Conservation (phyloP, 805 yeast species). For the Ogataea methylovora region DNA sequence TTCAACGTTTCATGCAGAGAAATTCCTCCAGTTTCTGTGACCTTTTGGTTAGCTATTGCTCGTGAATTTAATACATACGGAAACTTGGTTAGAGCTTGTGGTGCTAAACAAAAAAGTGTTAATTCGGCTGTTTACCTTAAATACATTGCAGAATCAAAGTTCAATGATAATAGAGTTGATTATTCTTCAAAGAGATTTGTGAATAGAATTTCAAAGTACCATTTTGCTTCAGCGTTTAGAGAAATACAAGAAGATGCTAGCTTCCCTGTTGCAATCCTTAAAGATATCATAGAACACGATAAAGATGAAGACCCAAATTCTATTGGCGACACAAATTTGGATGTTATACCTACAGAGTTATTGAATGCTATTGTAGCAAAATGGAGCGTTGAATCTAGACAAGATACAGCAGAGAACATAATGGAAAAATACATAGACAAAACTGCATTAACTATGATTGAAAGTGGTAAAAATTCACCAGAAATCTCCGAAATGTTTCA, state of each 20-base stretch:
- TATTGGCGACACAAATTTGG: conserved; percentile 2
- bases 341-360: conserved; percentile 8
- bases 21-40: no score
- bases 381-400: conserved; percentile 69
- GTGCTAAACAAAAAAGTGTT: conserved; percentile 41
- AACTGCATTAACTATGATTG: conserved; percentile 21
- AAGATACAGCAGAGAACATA: conserved; percentile 55
- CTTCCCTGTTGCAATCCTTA: conserved; percentile 50
- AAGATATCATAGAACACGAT: conserved; percentile 20
- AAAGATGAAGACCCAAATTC: conserved; percentile 1
- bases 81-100: conserved; percentile 28
- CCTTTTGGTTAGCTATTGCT: conserved; percentile 15
- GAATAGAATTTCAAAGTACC: conserved; percentile 28
- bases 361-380: conserved; percentile 37
- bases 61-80: conserved; percentile 38
- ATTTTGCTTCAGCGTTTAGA: conserved; percentile 63
- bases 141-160: conserved; percentile 23
- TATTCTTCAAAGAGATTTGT: conserved; percentile 6
- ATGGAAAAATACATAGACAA: conserved; percentile 50
- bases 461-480: conserved; percentile 9
- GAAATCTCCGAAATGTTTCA: conserved; percentile 41
- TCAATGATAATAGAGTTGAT: conserved; percentile 4
- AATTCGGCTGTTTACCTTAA: conserved; percentile 41
- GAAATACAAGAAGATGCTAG: conserved; percentile 41
- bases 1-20: no score